phyloP scores from a whole-genome alignment of 176 grass and related monocot genomes.

The Aegilops speltoides region DNA sequence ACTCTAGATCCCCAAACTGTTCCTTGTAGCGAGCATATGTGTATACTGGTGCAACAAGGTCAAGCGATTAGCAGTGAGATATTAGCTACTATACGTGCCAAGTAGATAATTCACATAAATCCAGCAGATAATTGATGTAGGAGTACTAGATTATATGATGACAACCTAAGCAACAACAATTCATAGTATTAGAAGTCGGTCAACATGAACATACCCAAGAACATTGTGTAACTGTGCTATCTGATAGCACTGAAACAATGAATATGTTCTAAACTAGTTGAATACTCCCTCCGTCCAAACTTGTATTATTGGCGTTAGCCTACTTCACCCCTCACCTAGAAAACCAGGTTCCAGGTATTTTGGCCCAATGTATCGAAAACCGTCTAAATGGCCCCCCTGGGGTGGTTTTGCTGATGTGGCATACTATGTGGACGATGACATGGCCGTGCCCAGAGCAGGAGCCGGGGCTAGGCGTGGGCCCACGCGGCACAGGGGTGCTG shows the following conservation, averaged over 20 bases:
- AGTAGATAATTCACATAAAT: conserved; percentile 19
- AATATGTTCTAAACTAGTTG: neutral
- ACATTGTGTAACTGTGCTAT: neutral
- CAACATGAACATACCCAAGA: neutral
- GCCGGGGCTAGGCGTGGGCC: too few species aligned
- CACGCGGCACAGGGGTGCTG: too few species aligned
- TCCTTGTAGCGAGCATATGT: neutral
- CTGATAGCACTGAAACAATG: neutral
- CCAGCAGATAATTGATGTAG: neutral
- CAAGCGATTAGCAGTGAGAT: neutral
- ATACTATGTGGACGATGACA: too few species aligned
- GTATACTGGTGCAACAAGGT: neutral
- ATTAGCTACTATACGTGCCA: neutral
- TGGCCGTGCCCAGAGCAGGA: too few species aligned
- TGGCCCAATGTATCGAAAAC: too few species aligned
- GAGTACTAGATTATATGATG: neutral
- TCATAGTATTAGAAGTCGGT: neutral
- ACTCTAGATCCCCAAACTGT: neutral
- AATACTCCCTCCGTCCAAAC: neutral
- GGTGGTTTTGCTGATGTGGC: too few species aligned
- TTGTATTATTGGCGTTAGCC: neutral
- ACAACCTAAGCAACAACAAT: neutral
- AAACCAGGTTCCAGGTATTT: too few species aligned
- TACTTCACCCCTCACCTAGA: too few species aligned
- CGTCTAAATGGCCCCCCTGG: too few species aligned